Percentiles rank a stretch among this genome's conserved stretches.
These are phyloP conservation scores for Mayamaea pseudoterrestris DNA, from an alignment of 108 stramenopile species.

Conservation along the genomic window DNA sequence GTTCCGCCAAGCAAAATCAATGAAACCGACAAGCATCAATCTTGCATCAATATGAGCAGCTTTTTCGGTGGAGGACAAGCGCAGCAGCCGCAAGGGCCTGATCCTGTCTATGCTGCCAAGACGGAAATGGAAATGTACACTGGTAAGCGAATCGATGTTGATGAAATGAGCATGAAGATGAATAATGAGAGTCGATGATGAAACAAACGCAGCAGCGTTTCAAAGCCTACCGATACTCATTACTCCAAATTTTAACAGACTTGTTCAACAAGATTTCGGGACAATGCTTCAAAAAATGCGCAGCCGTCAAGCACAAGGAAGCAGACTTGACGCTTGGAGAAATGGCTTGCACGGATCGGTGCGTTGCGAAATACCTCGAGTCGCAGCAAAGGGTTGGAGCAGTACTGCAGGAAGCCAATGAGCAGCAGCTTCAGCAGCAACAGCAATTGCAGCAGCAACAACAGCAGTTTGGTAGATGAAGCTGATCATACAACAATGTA, in stretches of 20 bases:
- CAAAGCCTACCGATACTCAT: too few relatives aligned
- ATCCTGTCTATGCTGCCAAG: slow-evolving; percentile 75
- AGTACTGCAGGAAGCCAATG: slow-evolving; percentile 78
- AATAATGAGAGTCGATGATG: too few relatives aligned
- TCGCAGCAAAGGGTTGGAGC: slow-evolving; percentile 81
- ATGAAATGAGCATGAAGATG: too few relatives aligned
- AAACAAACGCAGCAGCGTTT: too few relatives aligned
- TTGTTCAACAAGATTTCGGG: slow-evolving; percentile 88
- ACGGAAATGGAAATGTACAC: slow-evolving; percentile 97
- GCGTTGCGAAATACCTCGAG: slow-evolving; percentile 90
- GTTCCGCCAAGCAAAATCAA: too few relatives aligned
- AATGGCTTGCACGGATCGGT: slow-evolving; percentile 93
- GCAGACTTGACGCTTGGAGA: slow-evolving; percentile 87
- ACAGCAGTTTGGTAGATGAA: slow-evolving; percentile 43
- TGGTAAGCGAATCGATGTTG: too few relatives aligned
- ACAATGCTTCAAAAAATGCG: slow-evolving; percentile 91
- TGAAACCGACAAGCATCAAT: too few relatives aligned
- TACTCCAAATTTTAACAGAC: slow-evolving; percentile 14
- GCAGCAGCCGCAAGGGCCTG: slow-evolving; percentile 59
- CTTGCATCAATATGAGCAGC: slow-evolving; percentile 33
- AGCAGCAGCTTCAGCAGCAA: slow-evolving; percentile 61
- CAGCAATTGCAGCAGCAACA: slow-evolving; percentile 59
- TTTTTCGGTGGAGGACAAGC: slow-evolving; percentile 45
- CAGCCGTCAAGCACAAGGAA: slow-evolving; percentile 75
- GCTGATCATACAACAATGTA: neutral